A percentile compares a stretch with the other conserved stretches of the same genome.
These are phyloP conservation scores for Mortierella antarctica DNA, from an alignment of 192 early-diverging fungal genomes.

Conservation along the genomic window DNA sequence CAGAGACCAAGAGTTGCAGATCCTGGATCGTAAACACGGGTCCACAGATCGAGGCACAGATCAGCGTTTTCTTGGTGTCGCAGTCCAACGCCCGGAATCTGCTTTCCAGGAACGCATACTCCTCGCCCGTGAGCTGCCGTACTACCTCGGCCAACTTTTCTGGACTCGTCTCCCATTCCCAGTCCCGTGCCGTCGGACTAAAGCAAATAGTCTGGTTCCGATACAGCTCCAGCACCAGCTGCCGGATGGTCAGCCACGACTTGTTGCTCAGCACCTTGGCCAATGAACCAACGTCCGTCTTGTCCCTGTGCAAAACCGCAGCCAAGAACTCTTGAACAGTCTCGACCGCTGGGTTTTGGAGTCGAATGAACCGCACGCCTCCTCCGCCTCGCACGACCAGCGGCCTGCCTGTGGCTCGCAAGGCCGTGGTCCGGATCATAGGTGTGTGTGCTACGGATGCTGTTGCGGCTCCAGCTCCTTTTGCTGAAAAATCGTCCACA, in stretches of 20 bases:
- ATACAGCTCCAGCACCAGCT: conserved; percentile 40
- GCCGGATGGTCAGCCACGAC: conserved; percentile 48
- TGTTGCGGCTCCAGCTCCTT: neutral
- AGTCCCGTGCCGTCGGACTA: conserved; percentile 9
- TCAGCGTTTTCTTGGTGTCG: conserved; percentile 30
- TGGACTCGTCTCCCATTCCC: conserved; percentile 21
- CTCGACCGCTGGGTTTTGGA: conserved; percentile 26
- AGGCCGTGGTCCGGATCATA: conserved; percentile 8
- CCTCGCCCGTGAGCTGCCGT: conserved; percentile 41
- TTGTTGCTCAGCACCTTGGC: conserved; percentile 32
- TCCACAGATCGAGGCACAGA: conserved; percentile 48
- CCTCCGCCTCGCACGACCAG: conserved; percentile 41
- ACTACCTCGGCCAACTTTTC: conserved; percentile 24
- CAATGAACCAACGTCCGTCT: conserved; percentile 16
- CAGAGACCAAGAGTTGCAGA: conserved; percentile 24
- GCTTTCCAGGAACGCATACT: conserved; percentile 25
- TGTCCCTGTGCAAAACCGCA: conserved; percentile 17
- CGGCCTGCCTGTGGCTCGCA: conserved; percentile 19
- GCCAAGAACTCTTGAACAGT: conserved; percentile 34
- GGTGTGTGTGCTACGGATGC: neutral
- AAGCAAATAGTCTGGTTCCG: conserved; percentile 33
- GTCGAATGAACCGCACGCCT: conserved; percentile 43
- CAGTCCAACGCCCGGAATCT: conserved; percentile 30
- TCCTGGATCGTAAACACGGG: conserved; percentile 32
- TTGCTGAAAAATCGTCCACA: conserved; percentile 10